These are phyloP conservation scores for Larix kaempferi DNA, from an alignment of 75 land plant species.

Conservation along the genomic window DNA sequence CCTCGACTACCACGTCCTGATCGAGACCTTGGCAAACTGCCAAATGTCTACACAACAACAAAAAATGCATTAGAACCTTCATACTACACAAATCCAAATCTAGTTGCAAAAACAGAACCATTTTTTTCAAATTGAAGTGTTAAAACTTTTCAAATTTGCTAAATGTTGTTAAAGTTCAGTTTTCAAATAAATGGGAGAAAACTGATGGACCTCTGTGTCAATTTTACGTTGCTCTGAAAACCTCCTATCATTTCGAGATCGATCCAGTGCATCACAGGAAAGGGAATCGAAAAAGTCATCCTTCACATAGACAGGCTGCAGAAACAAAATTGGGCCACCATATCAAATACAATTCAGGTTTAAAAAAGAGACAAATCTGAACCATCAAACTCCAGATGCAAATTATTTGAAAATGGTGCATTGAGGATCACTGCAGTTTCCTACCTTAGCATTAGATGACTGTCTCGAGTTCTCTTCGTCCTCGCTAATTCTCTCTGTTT, in stretches of 20 bases:
- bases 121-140: background rate
- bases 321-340: background rate
- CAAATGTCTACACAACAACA: constrained; percentile 64
- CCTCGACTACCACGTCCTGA: constrained; percentile 55
- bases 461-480: constrained; percentile 22
- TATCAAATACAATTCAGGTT: background rate
- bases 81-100: background rate
- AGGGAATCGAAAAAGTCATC: constrained; percentile 93
- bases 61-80: background rate
- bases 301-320: constrained; percentile 74
- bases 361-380: background rate
- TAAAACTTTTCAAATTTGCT: background rate
- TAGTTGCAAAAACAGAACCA: background rate
- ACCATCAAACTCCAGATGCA: background rate
- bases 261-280: constrained; percentile 69
- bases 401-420: background rate
- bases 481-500: constrained; percentile 12
- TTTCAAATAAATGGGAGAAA: background rate
- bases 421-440: background rate
- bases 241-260: constrained; percentile 49
- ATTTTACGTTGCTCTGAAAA: constrained; percentile 84
- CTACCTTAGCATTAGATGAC: background rate
- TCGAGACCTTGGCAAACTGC: constrained; percentile 58
- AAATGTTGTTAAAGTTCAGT: background rate
- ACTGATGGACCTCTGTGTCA: constrained; percentile 76